A percentile compares a stretch with the other conserved stretches of the same genome.
Evolutionary conservation across 257 asterid species (phyloP).

Genomic region (Hygrophila difformis): DNA sequence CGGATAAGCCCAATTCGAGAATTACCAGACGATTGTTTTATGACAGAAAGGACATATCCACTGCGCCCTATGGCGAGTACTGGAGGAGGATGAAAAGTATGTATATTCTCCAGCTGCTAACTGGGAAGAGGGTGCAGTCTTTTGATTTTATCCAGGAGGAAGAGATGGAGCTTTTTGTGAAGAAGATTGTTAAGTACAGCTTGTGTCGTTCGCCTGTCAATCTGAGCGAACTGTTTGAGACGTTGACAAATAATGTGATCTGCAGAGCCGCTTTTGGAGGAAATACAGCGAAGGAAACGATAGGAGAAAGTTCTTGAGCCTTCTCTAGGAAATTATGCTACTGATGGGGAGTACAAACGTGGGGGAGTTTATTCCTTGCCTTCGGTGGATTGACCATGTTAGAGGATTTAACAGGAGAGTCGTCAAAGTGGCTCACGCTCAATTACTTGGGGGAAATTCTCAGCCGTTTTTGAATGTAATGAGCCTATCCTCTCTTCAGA

Average conservation of each 20-base stretch:
- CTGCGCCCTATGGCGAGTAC: slow-evolving; percentile 37
- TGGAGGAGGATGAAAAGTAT: slow-evolving; percentile 41
- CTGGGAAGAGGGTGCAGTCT: slow-evolving; percentile 35
- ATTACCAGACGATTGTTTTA: slow-evolving; percentile 17
- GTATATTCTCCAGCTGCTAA: slow-evolving; percentile 35
- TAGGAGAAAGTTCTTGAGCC: slow-evolving; percentile 22
- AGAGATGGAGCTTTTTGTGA: slow-evolving; percentile 28
- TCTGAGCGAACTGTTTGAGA: slow-evolving; percentile 22
- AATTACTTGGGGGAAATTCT: too few species aligned
- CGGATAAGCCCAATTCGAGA: slow-evolving; percentile 23
- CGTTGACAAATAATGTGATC: slow-evolving; percentile 27
- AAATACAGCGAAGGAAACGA: slow-evolving; percentile 27
- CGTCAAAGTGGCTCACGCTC: slow-evolving; percentile 26
- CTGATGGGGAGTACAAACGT: slow-evolving; percentile 25
- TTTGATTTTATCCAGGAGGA: slow-evolving; percentile 27
- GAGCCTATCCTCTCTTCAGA: too few species aligned
- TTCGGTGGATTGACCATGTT: slow-evolving; percentile 31
- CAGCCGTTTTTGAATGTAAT: too few species aligned
- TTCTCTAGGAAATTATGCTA: slow-evolving; percentile 18
- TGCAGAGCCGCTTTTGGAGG: slow-evolving; percentile 41
- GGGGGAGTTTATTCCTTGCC: slow-evolving; percentile 43
- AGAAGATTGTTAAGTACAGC: slow-evolving; percentile 23
- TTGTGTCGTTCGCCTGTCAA: slow-evolving; percentile 14
- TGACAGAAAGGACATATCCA: slow-evolving; percentile 21
- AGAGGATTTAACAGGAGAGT: slow-evolving; percentile 31